Base-by-base conservation (phyloP, 2,329 filamentous ascomycete species). In the Macroventuria anomochaeta region DNA sequence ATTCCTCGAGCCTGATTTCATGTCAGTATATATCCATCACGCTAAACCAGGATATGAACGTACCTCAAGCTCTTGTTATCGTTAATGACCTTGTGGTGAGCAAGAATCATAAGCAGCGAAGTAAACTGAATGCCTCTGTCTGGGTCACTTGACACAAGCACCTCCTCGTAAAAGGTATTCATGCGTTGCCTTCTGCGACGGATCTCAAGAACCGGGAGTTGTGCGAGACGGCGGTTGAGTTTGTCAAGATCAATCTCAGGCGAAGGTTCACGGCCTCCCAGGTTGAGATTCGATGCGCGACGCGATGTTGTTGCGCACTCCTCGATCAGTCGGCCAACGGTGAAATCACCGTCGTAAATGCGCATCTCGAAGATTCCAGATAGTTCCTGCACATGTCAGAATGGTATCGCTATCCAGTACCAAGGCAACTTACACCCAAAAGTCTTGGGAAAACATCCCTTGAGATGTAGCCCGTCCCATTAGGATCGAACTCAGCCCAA, bases 71-170 rank as follows among this genome's bases (percentile, higher is more conserved):
- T 96, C 81, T 97, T 97, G 79, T 89, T 97, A 75, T 99, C 95
- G 63, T 88, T 96, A 73, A 99, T 99, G 69, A 99, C 92, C 69
- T 97, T 99, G 81, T 99, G 96, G 75, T 99, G 95, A 28, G 96
- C 93, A 52, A 99, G 81, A 56, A 96, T 96, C 89, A 99, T 95
- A 44, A 99, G 81, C 18, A 97, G 88, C 6, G 89, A 88, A 3
- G 91, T 95, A 74, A 99, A 99, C 0, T 90, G 88, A 55, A 99
- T 96, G 40, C 95, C 95, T 58, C 85, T 85, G 67, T 96, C 91
- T 1, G 88, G 89, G 73, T 99, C 93, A 4, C 93, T 91, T 4
- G 92, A 93, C 5, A 97, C 91, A 74, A 97, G 85, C 17, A 97
- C 90, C 77, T 99, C 96, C 75, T 97, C 93, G 69, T 91, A 99